Evolutionary conservation across 148 eudicot species (phyloP).

Genomic region (Talinum fruticosum): DNA sequence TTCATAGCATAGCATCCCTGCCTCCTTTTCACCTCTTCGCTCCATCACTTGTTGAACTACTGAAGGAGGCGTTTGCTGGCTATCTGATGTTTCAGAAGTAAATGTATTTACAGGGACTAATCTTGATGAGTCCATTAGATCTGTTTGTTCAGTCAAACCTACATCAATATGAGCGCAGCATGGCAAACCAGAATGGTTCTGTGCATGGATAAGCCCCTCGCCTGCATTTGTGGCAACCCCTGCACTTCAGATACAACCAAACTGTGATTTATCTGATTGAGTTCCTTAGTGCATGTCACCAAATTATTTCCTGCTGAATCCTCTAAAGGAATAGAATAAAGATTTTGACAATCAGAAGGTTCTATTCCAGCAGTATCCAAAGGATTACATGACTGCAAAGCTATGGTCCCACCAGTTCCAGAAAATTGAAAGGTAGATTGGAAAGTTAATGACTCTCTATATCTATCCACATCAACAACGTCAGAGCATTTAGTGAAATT

Average conservation of each 20-base stretch:
- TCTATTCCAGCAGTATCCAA: constrained; percentile 31
- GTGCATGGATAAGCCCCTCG: constrained; percentile 25
- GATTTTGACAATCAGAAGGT: constrained; percentile 35
- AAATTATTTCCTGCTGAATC: constrained; percentile 30
- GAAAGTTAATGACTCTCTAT: constrained; percentile 33
- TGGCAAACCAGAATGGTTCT: constrained; percentile 25
- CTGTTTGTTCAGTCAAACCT: constrained; percentile 34
- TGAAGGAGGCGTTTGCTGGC: constrained; percentile 33
- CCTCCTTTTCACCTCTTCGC: constrained; percentile 37
- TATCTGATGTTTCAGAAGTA: constrained; percentile 35
- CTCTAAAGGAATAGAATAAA: constrained; percentile 35
- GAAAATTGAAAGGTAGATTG: constrained; percentile 42
- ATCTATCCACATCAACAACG: constrained; percentile 31
- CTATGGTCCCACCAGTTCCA: constrained; percentile 32
- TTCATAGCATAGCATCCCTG: constrained; percentile 71
- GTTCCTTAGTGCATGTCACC: constrained; percentile 17
- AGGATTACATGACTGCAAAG: constrained; percentile 36
- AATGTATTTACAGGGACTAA: constrained; percentile 57
- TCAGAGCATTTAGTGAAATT: background rate
- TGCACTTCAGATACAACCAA: constrained; percentile 35
- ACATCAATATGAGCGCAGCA: constrained; percentile 26
- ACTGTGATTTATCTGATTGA: constrained; percentile 32
- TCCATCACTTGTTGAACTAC: constrained; percentile 24
- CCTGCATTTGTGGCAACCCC: constrained; percentile 28
- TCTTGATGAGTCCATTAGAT: constrained; percentile 31